Evolutionary conservation across 352 stramenopile species (phyloP).

Genomic region (Pythium oligandrum): DNA sequence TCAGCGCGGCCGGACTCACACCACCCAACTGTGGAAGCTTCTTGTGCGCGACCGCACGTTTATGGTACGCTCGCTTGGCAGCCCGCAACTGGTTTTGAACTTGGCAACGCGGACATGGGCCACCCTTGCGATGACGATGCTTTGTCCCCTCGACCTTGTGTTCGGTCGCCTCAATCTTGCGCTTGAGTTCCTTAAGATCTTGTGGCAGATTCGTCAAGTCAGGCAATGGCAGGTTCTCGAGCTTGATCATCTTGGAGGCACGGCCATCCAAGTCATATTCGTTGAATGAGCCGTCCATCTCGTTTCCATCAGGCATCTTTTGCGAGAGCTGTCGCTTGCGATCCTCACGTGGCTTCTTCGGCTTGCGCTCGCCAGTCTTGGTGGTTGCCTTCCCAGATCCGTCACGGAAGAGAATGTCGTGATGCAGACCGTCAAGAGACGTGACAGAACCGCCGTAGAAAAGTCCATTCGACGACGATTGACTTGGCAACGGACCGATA

Average conservation of each 20-base stretch:
- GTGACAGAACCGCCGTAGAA: neutral
- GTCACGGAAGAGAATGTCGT: too few species aligned
- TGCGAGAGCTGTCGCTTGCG: conserved; percentile 10
- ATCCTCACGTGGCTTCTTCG: conserved; percentile 14
- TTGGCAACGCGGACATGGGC: conserved; percentile 72
- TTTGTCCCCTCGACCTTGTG: conserved; percentile 86
- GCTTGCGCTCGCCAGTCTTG: conserved; percentile 18
- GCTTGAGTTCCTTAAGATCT: conserved; percentile 77
- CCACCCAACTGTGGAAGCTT: conserved; percentile 55
- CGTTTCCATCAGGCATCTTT: conserved; percentile 10
- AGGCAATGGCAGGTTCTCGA: conserved; percentile 60
- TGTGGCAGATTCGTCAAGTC: conserved; percentile 73
- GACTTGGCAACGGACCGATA: conserved; percentile 10
- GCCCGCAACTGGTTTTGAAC: conserved; percentile 80
- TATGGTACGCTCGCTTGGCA: conserved; percentile 77
- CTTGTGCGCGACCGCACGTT: conserved; percentile 76
- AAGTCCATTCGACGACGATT: neutral
- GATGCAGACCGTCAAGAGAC: too few species aligned
- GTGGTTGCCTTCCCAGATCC: neutral
- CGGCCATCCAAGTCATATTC: conserved; percentile 8
- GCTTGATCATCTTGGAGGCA: conserved; percentile 19
- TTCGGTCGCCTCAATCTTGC: conserved; percentile 81
- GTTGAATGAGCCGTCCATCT: conserved; percentile 10
- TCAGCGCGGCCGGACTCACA: conserved; percentile 20
- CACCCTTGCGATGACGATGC: conserved; percentile 79